Base-by-base conservation (phyloP, 75 land plant genomes). In the Adiantum capillusveneris region DNA sequence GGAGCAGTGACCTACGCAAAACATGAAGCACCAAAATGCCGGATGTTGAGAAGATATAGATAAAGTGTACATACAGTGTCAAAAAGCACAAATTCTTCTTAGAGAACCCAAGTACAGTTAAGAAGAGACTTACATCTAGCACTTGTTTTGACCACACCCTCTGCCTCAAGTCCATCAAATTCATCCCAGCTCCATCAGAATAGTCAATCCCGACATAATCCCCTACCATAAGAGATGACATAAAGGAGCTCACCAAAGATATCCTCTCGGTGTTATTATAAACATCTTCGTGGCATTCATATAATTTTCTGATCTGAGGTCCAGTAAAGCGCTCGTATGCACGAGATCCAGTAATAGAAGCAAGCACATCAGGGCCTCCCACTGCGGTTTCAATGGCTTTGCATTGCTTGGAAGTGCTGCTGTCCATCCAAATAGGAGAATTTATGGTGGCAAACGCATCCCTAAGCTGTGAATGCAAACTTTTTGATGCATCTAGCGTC, bases 341-440 rank as follows among this genome's bases (percentile, higher is more conserved):
- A 30, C 96, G 71, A 26, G 98, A 94, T 1, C 97, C 97, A 34
- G 98, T 94, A 44, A 90, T 68, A 17, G 52, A 41, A 26, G 91
- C 52, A 39, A 94, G 60, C 31, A 67, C 75, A 57, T 75, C 49
- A 19, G 96, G 86, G 14, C 98, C 98, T 13, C 98, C 98, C 25
- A 86, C 70, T 43, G 92, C 81, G 22, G 73, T 64, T 68, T 95
- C 96, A 59, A 95, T 86, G 41, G 83, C 86, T 42, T 67, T 66
- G 62, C 99, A 90, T n/a, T 95, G 99, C 14, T 24, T 50, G 0
- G 86, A 81, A 42, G 92, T 90, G 75, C 96, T 86, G 44, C 88
- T 79, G 60, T 95, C 99, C 99, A 95, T 95, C 99, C 99, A 95
- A 29, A 86, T 75, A 2, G 99, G 99, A 12, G 96, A 90, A 25